Conservation (phyloP, 805 yeast species). For the Schizosaccharomyces octosporus region DNA sequence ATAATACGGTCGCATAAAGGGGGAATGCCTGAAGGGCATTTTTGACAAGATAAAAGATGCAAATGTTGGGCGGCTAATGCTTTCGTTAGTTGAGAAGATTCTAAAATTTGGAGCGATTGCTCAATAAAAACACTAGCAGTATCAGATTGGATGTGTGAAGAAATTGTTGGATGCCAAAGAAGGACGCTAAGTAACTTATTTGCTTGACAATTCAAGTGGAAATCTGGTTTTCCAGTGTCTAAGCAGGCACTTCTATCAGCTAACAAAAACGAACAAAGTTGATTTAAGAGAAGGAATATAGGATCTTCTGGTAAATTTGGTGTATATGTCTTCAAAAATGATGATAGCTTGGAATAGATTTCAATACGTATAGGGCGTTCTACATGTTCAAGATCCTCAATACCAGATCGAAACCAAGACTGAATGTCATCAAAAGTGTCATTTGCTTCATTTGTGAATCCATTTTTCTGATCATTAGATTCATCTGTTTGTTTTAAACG, state of each 20-base stretch:
- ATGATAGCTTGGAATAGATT: neutral
- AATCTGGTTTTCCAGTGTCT: neutral
- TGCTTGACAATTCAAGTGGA: neutral
- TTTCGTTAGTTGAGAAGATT: neutral
- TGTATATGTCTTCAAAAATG: neutral
- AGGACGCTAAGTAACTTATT: neutral
- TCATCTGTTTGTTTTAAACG: neutral
- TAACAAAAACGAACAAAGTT: neutral
- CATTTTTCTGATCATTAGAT: neutral
- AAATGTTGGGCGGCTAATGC: neutral
- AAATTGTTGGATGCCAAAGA: constrained; percentile 1
- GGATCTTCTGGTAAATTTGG: neutral
- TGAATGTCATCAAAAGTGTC: neutral
- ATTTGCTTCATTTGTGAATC: neutral
- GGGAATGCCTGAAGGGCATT: neutral
- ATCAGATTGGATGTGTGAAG: neutral
- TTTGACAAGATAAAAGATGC: neutral
- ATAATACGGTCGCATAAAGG: neutral
- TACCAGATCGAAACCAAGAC: neutral
- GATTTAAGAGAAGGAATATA: neutral
- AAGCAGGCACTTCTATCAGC: neutral
- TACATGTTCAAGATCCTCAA: neutral
- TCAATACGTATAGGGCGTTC: neutral
- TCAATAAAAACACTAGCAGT: neutral
- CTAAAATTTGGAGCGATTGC: neutral